A percentile compares a stretch with the other conserved stretches of the same genome.
Conservation (phyloP, 2,329 filamentous ascomycete genomes). For the Dothiorella sarmentorum region DNA sequence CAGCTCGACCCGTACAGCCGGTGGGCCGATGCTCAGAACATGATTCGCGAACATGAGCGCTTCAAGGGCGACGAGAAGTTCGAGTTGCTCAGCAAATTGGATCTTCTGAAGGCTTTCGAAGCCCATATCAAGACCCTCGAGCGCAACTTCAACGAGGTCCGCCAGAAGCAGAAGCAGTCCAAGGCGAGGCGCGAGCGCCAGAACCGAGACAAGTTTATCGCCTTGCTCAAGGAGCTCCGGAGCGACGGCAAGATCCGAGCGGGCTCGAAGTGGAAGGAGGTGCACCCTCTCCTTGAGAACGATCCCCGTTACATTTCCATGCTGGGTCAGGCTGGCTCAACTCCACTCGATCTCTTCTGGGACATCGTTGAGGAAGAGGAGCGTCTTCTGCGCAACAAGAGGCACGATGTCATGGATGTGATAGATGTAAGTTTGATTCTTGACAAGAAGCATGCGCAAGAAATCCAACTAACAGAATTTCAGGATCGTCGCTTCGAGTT, state of each 20-base stretch:
- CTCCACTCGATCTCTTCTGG: conserved; percentile 91
- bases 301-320: conserved; percentile 82
- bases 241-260: conserved; percentile 79
- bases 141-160: conserved; percentile 83
- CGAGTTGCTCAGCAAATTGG: conserved; percentile 77
- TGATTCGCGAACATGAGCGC: conserved; percentile 72
- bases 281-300: conserved; percentile 69
- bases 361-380: conserved; percentile 94
- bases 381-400: conserved; percentile 71
- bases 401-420: conserved; percentile 83
- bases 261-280: conserved; percentile 82
- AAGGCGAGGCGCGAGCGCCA: conserved; percentile 81
- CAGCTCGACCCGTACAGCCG: conserved; percentile 89
- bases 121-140: conserved; percentile 92
- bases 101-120: conserved; percentile 89
- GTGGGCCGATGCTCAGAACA: conserved; percentile 84
- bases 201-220: conserved; percentile 75
- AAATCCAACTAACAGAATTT: neutral
- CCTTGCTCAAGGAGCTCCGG: conserved; percentile 71
- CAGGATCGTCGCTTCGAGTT: conserved; percentile 92
- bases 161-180: conserved; percentile 80
- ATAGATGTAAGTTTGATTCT: conserved; percentile 67
- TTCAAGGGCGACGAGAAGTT: conserved; percentile 84
- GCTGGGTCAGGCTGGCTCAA: conserved; percentile 79
- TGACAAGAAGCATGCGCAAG: neutral